A percentile compares a stretch with the other conserved stretches of the same genome.
Evolutionary conservation across 495 filamentous ascomycete genomes (phyloP).

Genomic region (Clavariopsis aquatica): DNA sequence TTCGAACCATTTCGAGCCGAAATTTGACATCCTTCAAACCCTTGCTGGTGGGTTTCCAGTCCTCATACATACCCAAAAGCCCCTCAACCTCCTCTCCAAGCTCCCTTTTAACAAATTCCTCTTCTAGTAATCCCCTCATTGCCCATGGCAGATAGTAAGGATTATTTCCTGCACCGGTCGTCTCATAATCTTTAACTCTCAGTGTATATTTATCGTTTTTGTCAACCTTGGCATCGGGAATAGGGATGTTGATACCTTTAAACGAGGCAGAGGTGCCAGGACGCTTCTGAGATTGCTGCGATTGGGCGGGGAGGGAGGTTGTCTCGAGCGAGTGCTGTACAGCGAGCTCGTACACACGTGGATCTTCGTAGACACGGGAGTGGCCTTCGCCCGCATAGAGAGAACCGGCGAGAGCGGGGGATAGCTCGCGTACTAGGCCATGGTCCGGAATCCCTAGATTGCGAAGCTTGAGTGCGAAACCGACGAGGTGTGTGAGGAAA

Average conservation of each 20-base stretch:
- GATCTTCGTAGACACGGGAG: constrained; percentile 88
- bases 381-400: constrained; percentile 92
- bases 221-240: constrained; percentile 44
- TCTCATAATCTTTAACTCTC: constrained; percentile 37
- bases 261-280: constrained; percentile 19
- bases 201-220: constrained; percentile 34
- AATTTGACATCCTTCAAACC: constrained; percentile 95
- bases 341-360: constrained; percentile 83
- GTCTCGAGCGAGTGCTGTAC: constrained; percentile 86
- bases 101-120: constrained; percentile 83
- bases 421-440: constrained; percentile 88
- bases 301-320: constrained; percentile 46
- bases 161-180: constrained; percentile 51
- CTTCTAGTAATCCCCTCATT: constrained; percentile 88
- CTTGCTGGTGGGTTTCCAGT: constrained; percentile 89
- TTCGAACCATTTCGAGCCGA: constrained; percentile 85
- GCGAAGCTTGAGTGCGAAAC: constrained; percentile 87
- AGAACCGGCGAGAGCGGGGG: constrained; percentile 82
- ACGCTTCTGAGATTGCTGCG: constrained; percentile 8
- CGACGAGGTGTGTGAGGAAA: constrained; percentile 89
- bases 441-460: constrained; percentile 92
- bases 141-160: constrained; percentile 93
- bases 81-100: constrained; percentile 73
- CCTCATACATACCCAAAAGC: constrained; percentile 83
- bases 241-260: constrained; percentile 5